Conservation (phyloP, 208 protist species). For the Acanthamoeba healyi region DNA sequence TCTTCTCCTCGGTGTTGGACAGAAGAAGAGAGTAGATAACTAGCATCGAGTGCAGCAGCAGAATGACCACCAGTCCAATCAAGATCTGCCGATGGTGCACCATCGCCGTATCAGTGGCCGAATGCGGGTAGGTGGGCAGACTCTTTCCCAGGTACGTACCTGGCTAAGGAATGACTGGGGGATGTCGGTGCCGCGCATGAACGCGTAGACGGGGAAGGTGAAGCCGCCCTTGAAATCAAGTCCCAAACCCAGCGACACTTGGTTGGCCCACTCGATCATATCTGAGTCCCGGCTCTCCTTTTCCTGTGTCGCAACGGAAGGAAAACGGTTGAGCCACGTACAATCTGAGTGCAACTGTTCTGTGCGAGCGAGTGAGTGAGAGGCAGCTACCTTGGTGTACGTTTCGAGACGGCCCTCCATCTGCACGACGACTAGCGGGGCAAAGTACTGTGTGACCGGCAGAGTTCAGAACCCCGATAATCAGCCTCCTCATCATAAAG, state of each 20-base stretch:
- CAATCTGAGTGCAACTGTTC: too few relatives aligned
- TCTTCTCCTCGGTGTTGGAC: conserved; percentile 95
- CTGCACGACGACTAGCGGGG: conserved; percentile 54
- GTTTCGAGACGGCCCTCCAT: conserved; percentile 41
- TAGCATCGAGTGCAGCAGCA: conserved; percentile 93
- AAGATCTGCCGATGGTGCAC: conserved; percentile 92
- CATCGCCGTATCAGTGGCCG: too few relatives aligned
- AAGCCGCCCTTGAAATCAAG: conserved; percentile 38
- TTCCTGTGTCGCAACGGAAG: not conserved
- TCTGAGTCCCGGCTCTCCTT: conserved; percentile 40
- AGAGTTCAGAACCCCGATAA: too few relatives aligned
- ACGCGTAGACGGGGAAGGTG: conserved; percentile 42
- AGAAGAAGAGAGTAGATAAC: conserved; percentile 95
- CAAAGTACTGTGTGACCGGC: conserved; percentile 1
- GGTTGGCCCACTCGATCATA: conserved; percentile 65
- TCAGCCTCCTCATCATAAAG: too few relatives aligned
- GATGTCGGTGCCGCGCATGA: conserved; percentile 51
- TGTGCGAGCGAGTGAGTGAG: not conserved
- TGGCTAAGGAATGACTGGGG: conserved; percentile 63
- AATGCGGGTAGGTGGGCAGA: too few relatives aligned
- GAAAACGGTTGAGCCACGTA: not conserved
- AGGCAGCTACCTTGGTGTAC: conserved; percentile 46
- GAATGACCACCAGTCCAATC: conserved; percentile 90
- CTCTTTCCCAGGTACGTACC: too few relatives aligned
- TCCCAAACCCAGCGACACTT: conserved; percentile 49